These are phyloP conservation scores for Syzygium aromaticum DNA, from an alignment of 345 rosid genomes.

Conservation along the genomic window DNA sequence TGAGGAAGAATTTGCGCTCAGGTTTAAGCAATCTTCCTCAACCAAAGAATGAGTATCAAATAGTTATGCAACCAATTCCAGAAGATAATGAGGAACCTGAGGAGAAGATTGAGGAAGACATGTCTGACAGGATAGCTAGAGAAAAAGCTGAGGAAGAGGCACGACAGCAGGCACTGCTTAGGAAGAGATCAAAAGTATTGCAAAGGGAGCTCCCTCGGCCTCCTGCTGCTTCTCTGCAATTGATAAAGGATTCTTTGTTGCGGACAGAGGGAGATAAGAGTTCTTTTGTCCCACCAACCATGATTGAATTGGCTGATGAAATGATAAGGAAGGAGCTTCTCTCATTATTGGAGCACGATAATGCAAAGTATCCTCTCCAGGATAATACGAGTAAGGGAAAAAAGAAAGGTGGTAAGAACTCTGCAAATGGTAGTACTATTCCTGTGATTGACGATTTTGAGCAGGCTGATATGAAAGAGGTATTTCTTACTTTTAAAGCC, in stretches of 20 bases:
- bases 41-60: constrained; percentile 91
- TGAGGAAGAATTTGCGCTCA: constrained; percentile 61
- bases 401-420: constrained; percentile 66
- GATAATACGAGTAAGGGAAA: constrained; percentile 59
- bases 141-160: constrained; percentile 96
- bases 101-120: constrained; percentile 96
- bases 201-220: constrained; percentile 98
- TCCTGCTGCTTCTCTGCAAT: constrained; percentile 80
- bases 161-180: constrained; percentile 66
- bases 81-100: constrained; percentile 87
- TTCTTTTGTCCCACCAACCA: constrained; percentile 86
- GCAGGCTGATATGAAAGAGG: constrained; percentile 76
- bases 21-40: constrained; percentile 85
- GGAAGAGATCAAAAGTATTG: constrained; percentile 95
- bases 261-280: constrained; percentile 86
- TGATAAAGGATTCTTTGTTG: constrained; percentile 70
- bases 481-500: constrained; percentile 1
- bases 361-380: constrained; percentile 96
- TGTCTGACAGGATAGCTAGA: constrained; percentile 90
- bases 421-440: constrained; percentile 43
- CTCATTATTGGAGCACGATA: constrained; percentile 75
- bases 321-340: constrained; percentile 77
- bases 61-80: constrained; percentile 67
- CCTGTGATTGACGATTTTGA: constrained; percentile 73
- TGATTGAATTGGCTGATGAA: constrained; percentile 87